Percentiles rank a stretch among this genome's conserved stretches.
Conservation (phyloP, 352 stramenopile species). For the Globisporangium okanoganense region DNA sequence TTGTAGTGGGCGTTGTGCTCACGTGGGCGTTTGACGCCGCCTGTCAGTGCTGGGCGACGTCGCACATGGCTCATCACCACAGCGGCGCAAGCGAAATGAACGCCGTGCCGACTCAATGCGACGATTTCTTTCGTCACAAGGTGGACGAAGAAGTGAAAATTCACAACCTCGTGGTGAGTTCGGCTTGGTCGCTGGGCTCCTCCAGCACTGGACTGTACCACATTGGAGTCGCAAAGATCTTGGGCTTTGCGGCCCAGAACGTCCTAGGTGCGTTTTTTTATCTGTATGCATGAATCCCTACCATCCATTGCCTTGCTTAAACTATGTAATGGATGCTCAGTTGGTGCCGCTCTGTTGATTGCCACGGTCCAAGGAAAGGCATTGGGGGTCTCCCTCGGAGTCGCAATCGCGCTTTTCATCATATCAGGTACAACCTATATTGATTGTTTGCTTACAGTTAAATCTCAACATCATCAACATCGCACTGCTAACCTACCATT, state of each 20-base stretch:
- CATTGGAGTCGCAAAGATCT: background rate
- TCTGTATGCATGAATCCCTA: background rate
- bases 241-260: conserved; percentile 1
- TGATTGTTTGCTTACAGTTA: too few relatives aligned
- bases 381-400: background rate
- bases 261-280: background rate
- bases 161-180: background rate
- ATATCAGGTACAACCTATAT: background rate
- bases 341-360: background rate
- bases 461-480: background rate
- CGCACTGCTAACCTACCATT: too few relatives aligned
- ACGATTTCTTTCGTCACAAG: background rate
- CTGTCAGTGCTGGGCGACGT: background rate
- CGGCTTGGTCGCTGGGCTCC: background rate
- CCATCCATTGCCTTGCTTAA: background rate
- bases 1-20: background rate
- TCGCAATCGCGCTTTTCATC: background rate
- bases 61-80: background rate
- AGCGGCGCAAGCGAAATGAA: background rate
- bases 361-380: background rate
- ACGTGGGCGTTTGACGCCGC: background rate
- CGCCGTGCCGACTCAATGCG: background rate
- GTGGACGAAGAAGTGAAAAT: background rate
- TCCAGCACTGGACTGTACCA: background rate
- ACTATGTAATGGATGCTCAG: background rate